Conservation (phyloP, 2,329 filamentous ascomycete species). For the Stachybotrys elegans region DNA sequence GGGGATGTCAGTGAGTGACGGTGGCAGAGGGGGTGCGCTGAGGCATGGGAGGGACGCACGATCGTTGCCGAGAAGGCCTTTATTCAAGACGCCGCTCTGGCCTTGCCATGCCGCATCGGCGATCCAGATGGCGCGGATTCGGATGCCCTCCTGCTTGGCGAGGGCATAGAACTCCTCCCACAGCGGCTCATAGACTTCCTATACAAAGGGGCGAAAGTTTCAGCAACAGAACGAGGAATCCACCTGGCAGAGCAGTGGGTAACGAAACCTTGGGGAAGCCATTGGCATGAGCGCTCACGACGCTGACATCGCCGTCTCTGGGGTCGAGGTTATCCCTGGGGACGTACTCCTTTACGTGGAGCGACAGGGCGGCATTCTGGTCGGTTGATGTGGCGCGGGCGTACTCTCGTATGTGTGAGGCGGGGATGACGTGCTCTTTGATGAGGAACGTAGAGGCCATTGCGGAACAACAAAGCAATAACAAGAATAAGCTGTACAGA, state of each 20-base stretch:
- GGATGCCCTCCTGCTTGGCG: constrained; percentile 54
- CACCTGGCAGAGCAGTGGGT: background rate
- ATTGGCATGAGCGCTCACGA: constrained; percentile 85
- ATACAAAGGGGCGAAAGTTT: too few relatives aligned
- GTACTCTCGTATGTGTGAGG: constrained; percentile 79
- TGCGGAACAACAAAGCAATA: too few relatives aligned
- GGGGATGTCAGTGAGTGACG: constrained; percentile 2
- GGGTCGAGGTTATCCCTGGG: constrained; percentile 66
- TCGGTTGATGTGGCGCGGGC: constrained; percentile 63
- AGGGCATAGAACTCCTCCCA: constrained; percentile 74
- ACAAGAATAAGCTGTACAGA: too few relatives aligned
- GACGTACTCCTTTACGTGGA: constrained; percentile 85
- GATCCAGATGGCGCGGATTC: constrained; percentile 82
- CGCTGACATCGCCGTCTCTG: constrained; percentile 71
- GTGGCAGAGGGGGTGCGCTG: background rate
- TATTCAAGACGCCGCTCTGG: constrained; percentile 71
- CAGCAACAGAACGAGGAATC: too few relatives aligned
- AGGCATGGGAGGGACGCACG: constrained; percentile 62
- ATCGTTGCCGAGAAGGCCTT: constrained; percentile 73
- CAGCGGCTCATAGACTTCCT: constrained; percentile 89
- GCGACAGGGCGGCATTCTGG: constrained; percentile 68
- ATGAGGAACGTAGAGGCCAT: constrained; percentile 54
- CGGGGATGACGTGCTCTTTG: constrained; percentile 67
- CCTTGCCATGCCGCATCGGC: constrained; percentile 86
- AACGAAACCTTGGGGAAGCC: constrained; percentile 77